These are phyloP conservation scores for Neltuma alba DNA, from an alignment of 306 rosid genomes.

Conservation along the genomic window DNA sequence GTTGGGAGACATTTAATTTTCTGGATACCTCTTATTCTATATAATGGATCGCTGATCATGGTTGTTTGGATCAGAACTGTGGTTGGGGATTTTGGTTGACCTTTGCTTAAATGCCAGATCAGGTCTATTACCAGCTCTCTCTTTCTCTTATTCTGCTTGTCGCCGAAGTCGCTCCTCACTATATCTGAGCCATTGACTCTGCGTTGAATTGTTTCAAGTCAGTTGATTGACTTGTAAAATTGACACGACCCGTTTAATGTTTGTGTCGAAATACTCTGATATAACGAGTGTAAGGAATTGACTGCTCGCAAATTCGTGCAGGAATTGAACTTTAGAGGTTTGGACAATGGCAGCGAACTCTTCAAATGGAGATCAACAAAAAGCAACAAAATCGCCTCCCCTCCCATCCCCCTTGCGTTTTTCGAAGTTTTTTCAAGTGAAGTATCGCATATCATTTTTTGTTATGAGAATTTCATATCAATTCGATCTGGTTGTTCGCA, in stretches of 20 bases:
- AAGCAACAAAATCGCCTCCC: constrained; percentile 76
- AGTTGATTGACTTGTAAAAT: not conserved
- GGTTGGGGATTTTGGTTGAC: constrained; percentile 33
- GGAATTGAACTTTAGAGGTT: constrained; percentile 36
- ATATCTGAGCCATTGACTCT: not conserved
- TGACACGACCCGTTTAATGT: not conserved
- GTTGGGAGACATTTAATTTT: constrained; percentile 39
- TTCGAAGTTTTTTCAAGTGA: constrained; percentile 92
- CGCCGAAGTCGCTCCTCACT: not conserved
- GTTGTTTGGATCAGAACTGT: constrained; percentile 40
- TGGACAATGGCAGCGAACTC: constrained; percentile 59
- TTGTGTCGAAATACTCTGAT: not conserved
- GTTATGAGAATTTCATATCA: not conserved
- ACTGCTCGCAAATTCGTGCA: constrained; percentile 34
- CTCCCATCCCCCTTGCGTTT: constrained; percentile 85
- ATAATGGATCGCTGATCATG: constrained; percentile 42
- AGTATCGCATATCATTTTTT: not conserved
- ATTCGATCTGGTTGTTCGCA: not conserved
- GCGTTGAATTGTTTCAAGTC: constrained; percentile 5
- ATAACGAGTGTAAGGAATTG: constrained; percentile 10
- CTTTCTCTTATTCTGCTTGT: constrained; percentile 9
- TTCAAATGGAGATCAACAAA: constrained; percentile 64
- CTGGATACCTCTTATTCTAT: constrained; percentile 38
- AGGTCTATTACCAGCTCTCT: constrained; percentile 25
- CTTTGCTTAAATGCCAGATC: constrained; percentile 32